Base-by-base conservation (phyloP, 192 early-diverging fungal genomes). In the Phycomyces blakesleeanus region DNA sequence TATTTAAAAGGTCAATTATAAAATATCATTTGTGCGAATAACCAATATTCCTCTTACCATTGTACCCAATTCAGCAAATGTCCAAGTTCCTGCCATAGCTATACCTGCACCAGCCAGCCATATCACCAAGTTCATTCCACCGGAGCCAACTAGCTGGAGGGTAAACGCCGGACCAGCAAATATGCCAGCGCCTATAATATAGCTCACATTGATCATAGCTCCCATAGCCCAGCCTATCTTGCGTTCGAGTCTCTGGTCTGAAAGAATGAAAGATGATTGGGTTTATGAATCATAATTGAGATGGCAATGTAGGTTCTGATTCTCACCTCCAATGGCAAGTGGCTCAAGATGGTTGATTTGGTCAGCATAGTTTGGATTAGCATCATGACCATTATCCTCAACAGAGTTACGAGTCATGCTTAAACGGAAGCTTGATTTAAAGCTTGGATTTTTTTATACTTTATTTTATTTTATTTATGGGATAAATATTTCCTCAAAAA, bases 121-220 rank as follows among this genome's bases (percentile, higher is more conserved):
- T 6, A 72, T 41, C 21, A 72, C 51, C 1, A 72, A 40, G 24
- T 62, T 72, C 70, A 72, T 72, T 40, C 59, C 70, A 24, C 70
- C 70, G 2, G 70, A 72, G 5, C 70, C 70, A 20, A 62, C 55
- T n/a, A 62, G 42, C 20, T 61, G 49, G 5, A 72, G 47, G 16
- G 60, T 72, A 25, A 60, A 40, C 5, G 70, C 55, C 25, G 70
- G 70, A 38, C 59, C 55, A 34, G 54, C 59, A 58, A 72, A 72
- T 25, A 72, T 66, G 42, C 70, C 70, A 5, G 57, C 57, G 5
- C 70, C 70, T n/a, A 72, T 55, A 41, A 72, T 72, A 29, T 72
- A 60, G 37, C 64, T 58, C 15, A 72, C 59, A 51, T 72, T 72
- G 22, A 72, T 65, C 59, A 72, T 61, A 3, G 64, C 52, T 21